phyloP scores from a whole-genome alignment of 805 yeast species.

The Yamadazyma insecticola region DNA sequence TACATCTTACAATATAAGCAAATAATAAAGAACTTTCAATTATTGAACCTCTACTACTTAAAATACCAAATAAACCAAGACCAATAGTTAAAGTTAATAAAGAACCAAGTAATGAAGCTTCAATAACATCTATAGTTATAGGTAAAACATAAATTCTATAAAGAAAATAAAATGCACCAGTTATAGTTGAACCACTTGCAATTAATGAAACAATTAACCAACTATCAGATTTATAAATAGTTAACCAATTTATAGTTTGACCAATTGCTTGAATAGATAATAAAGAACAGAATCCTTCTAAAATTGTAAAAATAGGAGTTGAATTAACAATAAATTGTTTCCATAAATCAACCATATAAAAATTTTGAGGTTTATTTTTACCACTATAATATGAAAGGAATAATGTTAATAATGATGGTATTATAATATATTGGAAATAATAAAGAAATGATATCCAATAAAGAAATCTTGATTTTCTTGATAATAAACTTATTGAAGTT shows the following conservation, averaged over 20 bases:
- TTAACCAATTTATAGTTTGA: conserved; percentile 69
- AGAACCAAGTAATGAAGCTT: conserved; percentile 84
- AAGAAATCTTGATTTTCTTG: conserved; percentile 38
- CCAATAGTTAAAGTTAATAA: conserved; percentile 71
- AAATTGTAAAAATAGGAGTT: conserved; percentile 81
- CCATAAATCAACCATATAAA: conserved; percentile 56
- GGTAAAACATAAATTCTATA: conserved; percentile 80
- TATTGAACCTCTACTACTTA: conserved; percentile 82
- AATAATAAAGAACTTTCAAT: conserved; percentile 81
- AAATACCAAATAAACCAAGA: conserved; percentile 77
- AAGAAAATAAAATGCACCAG: conserved; percentile 73
- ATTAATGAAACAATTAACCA: conserved; percentile 76
- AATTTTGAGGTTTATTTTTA: conserved; percentile 7
- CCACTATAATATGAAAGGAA: conserved; percentile 50
- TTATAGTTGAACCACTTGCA: conserved; percentile 67
- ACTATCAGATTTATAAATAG: conserved; percentile 57
- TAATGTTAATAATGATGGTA: conserved; percentile 76
- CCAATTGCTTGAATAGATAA: conserved; percentile 91
- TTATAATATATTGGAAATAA: conserved; percentile 74
- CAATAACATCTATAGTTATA: conserved; percentile 59
- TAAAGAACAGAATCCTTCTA: conserved; percentile 92
- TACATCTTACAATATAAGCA: conserved; percentile 88
- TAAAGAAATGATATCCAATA: conserved; percentile 51
- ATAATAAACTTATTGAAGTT: conserved; percentile 65
- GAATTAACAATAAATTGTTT: conserved; percentile 64